Evolutionary conservation across 2,329 filamentous ascomycete species (phyloP).

Genomic region (Colletotrichum sp.): DNA sequence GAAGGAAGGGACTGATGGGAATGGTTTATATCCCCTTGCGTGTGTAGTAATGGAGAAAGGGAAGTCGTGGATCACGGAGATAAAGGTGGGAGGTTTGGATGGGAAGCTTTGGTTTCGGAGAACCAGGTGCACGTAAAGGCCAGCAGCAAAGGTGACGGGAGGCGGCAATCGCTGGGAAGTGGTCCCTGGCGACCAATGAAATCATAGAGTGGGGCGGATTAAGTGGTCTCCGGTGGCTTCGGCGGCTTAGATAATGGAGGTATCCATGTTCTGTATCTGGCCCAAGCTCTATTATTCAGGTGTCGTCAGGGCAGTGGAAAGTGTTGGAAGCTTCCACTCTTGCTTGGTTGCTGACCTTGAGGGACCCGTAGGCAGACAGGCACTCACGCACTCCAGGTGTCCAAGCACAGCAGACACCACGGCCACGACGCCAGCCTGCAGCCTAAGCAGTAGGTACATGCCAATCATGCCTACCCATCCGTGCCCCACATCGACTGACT

Average conservation of each 20-base stretch:
- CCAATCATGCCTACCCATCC: background rate
- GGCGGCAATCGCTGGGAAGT: conserved; percentile 13
- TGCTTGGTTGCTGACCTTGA: conserved; percentile 13
- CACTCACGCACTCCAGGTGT: background rate
- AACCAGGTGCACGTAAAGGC: conserved; percentile 8
- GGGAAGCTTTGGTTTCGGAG: conserved; percentile 15
- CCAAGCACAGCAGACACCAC: background rate
- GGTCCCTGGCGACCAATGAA: conserved; percentile 21
- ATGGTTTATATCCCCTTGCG: conserved; percentile 1
- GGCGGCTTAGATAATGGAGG: conserved; percentile 15
- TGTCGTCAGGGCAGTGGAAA: conserved; percentile 18
- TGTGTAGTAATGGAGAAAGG: background rate
- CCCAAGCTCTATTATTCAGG: conserved; percentile 22
- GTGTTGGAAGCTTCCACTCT: conserved; percentile 24
- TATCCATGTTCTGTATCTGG: background rate
- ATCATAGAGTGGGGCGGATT: conserved; percentile 23
- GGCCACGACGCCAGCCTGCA: background rate
- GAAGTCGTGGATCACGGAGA: conserved; percentile 15
- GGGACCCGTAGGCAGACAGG: conserved; percentile 15
- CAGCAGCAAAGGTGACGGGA: conserved; percentile 14
- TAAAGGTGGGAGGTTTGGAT: conserved; percentile 12
- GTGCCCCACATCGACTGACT: background rate
- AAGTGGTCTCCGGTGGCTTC: conserved; percentile 20
- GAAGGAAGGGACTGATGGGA: background rate
- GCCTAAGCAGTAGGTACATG: background rate